Evolutionary conservation across 257 asterid genomes (phyloP), one percentile per base, ranked within the genome.

Genomic region (Echites panduratus): DNA sequence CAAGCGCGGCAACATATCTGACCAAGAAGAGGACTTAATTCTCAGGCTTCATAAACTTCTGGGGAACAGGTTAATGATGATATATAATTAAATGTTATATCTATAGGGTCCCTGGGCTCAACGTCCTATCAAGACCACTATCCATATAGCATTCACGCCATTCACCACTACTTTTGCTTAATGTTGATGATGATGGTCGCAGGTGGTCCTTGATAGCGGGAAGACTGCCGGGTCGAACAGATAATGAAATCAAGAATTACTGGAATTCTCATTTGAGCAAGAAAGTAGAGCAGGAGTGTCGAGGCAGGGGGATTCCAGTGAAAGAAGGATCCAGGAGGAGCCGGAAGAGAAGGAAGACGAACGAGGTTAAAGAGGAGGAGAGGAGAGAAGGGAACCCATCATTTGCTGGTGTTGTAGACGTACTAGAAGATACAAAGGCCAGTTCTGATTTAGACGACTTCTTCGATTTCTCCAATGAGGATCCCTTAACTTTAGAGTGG

Each of bases 1-100:
- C 74, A 86, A 86, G 79, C 80, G 91, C 66, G 88, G 89, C 61
- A 82, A 81, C 52, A 82, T 86, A 66, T 84, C 87, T 26, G 91
- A 86, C 52, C 91, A 86, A 76, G 91, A 87, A 72, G 87, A 84
- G 38, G 91, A 87, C 75, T 81, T 87, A 84, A 84, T 87, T 66
- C 75, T 87, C 27, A 81, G 89, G 78, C 83, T 86, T 24, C 91
- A 86, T 72, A 86, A 77, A 64, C 89, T 84, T 47, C 82, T 84
- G 0, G 91, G 91, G 54, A 84, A 87, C 78, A 87, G 89, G 89
- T 79, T 4, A 58, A 20, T 22, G 44, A 35, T 70, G 38, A 32
- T 32, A n/a, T n/a, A n/a, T n/a, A n/a, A n/a, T n/a, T n/a, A 32
- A 32, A 32, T 32, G 38, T 32, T 32, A 32, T 3, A 32, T 32